Evolutionary conservation across 2,329 filamentous ascomycete species (phyloP).

Genomic region (Sclerotinia borealis): DNA sequence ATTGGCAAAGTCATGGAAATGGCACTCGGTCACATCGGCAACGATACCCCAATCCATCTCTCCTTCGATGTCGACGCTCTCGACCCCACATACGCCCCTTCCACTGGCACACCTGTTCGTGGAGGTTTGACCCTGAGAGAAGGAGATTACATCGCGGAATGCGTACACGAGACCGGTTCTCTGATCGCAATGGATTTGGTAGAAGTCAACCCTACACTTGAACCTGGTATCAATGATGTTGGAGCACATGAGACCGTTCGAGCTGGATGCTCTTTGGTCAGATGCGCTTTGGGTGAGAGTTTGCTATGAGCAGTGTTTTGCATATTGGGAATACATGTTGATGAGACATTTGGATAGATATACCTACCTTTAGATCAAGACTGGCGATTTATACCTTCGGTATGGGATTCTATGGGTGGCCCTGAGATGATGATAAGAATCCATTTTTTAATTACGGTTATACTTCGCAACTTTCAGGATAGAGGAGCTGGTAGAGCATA

Average conservation of each 20-base stretch:
- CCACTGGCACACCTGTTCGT: conserved; percentile 89
- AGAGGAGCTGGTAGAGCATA: background rate
- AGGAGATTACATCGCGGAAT: conserved; percentile 94
- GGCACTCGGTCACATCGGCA: conserved; percentile 93
- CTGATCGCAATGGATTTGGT: conserved; percentile 76
- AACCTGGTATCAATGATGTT: conserved; percentile 45
- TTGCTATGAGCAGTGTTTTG: conserved; percentile 52
- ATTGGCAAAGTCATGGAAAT: conserved; percentile 97
- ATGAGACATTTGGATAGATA: background rate
- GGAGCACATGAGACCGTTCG: conserved; percentile 82
- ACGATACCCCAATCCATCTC: conserved; percentile 91
- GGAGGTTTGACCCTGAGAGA: conserved; percentile 90
- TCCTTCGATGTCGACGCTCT: conserved; percentile 96
- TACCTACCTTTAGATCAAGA: conserved; percentile 1
- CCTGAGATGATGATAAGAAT: background rate
- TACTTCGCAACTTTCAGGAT: background rate
- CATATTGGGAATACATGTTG: background rate
- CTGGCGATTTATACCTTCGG: background rate
- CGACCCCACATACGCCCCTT: conserved; percentile 93
- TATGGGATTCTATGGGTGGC: background rate
- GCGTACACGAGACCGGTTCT: conserved; percentile 72
- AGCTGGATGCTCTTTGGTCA: conserved; percentile 83
- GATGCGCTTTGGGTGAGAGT: conserved; percentile 88
- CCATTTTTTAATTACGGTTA: background rate
- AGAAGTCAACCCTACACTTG: conserved; percentile 72